phyloP scores from a whole-genome alignment of 148 eudicot genomes.

The Heliamphora exappendiculata region DNA sequence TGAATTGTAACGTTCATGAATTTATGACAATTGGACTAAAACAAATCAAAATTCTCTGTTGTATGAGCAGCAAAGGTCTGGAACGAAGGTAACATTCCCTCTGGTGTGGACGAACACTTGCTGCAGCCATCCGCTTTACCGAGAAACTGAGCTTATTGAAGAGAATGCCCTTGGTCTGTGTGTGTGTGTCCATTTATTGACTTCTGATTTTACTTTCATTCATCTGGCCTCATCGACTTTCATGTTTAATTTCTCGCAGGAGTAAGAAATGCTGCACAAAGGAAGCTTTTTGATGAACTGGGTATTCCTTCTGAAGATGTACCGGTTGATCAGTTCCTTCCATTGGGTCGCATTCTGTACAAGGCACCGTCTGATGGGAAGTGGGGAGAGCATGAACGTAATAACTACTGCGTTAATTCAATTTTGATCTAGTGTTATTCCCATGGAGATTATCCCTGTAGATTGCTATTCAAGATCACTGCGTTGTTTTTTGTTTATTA shows the following conservation, averaged over 20 bases:
- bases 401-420: background rate
- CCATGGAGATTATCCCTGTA: too few species aligned
- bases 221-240: background rate
- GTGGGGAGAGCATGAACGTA: slow-evolving; percentile 99
- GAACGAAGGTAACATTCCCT: slow-evolving; percentile 91
- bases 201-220: background rate
- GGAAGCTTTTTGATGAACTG: slow-evolving; percentile 91
- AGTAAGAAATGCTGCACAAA: slow-evolving; percentile 93
- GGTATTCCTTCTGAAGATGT: slow-evolving; percentile 89
- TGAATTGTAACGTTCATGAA: too few species aligned
- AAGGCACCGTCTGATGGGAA: slow-evolving; percentile 98
- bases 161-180: slow-evolving; percentile 60
- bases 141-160: slow-evolving; percentile 74
- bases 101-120: slow-evolving; percentile 98
- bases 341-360: slow-evolving; percentile 91
- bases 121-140: slow-evolving; percentile 90
- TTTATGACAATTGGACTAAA: too few species aligned
- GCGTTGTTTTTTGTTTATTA: background rate
- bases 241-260: slow-evolving; percentile 30
- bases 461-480: background rate
- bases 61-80: slow-evolving; percentile 75
- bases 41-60: too few species aligned
- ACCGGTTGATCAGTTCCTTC: slow-evolving; percentile 80
- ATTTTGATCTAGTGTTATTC: too few species aligned
- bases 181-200: background rate